Base-by-base conservation (phyloP, 1,139 yeast species). In the Suhomyces ambrosiae region DNA sequence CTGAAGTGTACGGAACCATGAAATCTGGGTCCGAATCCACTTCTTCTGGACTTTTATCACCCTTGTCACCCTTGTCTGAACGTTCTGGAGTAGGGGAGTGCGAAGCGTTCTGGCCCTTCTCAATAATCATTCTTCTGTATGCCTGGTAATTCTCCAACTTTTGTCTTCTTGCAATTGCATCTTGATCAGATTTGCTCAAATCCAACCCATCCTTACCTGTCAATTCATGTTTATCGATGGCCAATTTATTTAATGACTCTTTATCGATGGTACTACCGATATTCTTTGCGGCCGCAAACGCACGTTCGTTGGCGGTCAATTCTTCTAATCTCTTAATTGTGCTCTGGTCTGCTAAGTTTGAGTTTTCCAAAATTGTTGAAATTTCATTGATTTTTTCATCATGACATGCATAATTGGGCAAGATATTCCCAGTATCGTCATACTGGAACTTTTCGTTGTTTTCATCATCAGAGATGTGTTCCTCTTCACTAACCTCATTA, bases 1-100 rank as follows among this genome's bases (percentile, higher is more conserved):
- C 89, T 5, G 85, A 76, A 2, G 90, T 82, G 54, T 84, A 84
- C 1, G 89, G 89, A 15, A 76, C 71, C 70, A 71, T 61, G 42
- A 71, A 71, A 31, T 62, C 71, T 23, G 61, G 59, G 22, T 48
- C 54, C 9, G 57, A 56, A 19, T 47, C 53, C 8, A 46, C 52
- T 9, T 38, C 40, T 6, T 18, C 36, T 7, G 22, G 37, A 5
- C 23, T 21, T 14, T 14, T 33, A 3, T 28, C 34, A 1, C 21
- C 4, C 14, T 29, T 28, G 7, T 34, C 33, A 5, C 19, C 3
- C 19, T 35, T 35, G 8, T 32, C 40, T 7, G 25, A n/a, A 11
- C 16, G 14, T 3, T 21, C 29, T 3, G 37, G 8, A 17, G 32
- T 3, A 15, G 31, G 24, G 12, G 23, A 35, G 4, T 24, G 24